Evolutionary conservation across 768 basidiomycete genomes (phyloP), one percentile per base, ranked within the genome.

Genomic region (Suillus subalutaceus): DNA sequence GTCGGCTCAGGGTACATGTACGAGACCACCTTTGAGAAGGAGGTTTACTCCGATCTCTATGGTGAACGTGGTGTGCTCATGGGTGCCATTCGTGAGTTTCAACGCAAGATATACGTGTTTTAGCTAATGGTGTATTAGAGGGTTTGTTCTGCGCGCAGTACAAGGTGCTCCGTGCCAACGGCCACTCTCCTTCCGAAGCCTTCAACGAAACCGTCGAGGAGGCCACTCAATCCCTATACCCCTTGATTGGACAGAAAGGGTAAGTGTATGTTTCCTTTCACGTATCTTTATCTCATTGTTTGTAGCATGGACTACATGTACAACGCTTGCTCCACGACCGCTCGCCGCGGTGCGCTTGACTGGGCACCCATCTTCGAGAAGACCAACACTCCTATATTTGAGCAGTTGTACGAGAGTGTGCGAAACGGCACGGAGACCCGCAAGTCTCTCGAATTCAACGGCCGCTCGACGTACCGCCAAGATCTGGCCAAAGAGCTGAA

Each of bases 181-280:
- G 96, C 64, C 97, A 99, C 87, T 83, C 89, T 6, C 97, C 97
- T 63, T 99, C 97, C 53, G 97, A 99, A 79, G 96, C 96, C 60
- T 99, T 99, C 89, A 99, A 99, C 81, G 97, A 99, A 86, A 99
- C 97, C 66, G 97, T 99, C 67, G 97, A 99, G 81, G 97, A 99
- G 83, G 97, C 97, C 20, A 99, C 97, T 53, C 96, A 99, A 77
- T 97, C 95, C 40, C 89, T 99, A 69, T 98, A 94, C 85, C 97
- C 97, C 67, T 81, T 99, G 79, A 96, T 99, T 73, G 97, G 97
- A 71, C 86, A 91, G 75, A 92, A 97, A 77, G 96, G 95, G 91
- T 93, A 78, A 62, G 88, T 75, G 8, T 62, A 44, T 6, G n/a
- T 59, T 41, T 30, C 56, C 58, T n/a, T 44, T 65, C 30, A 13